phyloP scores from a whole-genome alignment of 2,329 filamentous ascomycete species.

The Neofusicoccum umdonicola region DNA sequence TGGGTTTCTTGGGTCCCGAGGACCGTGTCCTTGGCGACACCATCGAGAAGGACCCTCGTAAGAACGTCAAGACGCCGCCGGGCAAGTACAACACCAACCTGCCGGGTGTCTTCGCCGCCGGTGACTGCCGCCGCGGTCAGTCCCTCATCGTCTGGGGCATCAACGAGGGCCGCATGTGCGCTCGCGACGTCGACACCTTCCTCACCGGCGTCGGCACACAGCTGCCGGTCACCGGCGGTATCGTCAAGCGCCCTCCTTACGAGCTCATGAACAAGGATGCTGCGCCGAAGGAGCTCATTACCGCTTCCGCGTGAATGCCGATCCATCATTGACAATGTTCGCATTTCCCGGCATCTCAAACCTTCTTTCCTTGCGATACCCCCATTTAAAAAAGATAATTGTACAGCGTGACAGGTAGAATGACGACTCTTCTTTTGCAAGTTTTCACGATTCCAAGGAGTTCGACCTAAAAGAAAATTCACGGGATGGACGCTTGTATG shows the following conservation, averaged over 20 bases:
- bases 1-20: conserved; percentile 96
- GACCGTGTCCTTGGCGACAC: conserved; percentile 81
- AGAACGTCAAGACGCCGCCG: conserved; percentile 91
- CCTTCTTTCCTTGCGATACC: conserved; percentile 15
- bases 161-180: conserved; percentile 91
- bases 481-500: not conserved
- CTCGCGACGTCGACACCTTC: conserved; percentile 86
- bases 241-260: conserved; percentile 78
- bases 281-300: conserved; percentile 38
- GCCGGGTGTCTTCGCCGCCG: conserved; percentile 85
- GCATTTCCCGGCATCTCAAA: not conserved
- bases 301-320: conserved; percentile 29
- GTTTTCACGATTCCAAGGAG: not conserved
- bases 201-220: conserved; percentile 72
- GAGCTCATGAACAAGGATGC: conserved; percentile 58
- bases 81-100: conserved; percentile 88
- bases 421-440: not conserved
- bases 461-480: not conserved
- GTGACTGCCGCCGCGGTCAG: conserved; percentile 92
- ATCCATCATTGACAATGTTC: not conserved
- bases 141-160: conserved; percentile 98
- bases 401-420: conserved; percentile 10
- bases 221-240: conserved; percentile 88
- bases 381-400: not conserved
- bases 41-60: conserved; percentile 86